These are phyloP conservation scores for Allium sativum DNA, from an alignment of 106 monocot genomes.

Conservation along the genomic window DNA sequence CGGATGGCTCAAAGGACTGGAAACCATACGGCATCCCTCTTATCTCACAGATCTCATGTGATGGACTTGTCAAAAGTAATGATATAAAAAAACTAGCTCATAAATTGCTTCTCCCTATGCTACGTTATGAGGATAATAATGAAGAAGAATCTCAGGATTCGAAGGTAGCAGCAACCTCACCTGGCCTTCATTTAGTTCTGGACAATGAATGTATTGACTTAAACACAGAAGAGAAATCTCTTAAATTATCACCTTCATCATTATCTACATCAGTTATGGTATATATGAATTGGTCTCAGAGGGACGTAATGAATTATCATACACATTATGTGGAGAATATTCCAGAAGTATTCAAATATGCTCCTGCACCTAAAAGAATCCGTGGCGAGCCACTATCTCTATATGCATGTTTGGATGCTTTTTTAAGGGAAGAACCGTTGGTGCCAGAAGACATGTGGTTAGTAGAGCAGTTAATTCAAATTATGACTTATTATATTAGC, in stretches of 20 bases:
- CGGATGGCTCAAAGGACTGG: conserved; percentile 37
- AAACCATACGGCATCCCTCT: conserved; percentile 69
- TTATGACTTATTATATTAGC: too few species aligned
- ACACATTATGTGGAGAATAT: conserved; percentile 55
- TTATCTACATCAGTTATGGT: conserved; percentile 22
- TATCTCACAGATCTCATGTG: conserved; percentile 34
- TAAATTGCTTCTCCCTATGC: conserved; percentile 57
- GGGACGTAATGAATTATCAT: conserved; percentile 52
- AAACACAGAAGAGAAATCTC: conserved; percentile 40
- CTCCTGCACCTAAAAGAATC: conserved; percentile 69
- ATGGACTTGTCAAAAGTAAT: conserved; percentile 30
- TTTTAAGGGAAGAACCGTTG: conserved; percentile 92
- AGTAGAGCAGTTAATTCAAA: conserved; percentile 14
- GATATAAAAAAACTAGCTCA: conserved; percentile 44
- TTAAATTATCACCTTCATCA: conserved; percentile 28
- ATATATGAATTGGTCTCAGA: conserved; percentile 71
- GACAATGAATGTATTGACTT: conserved; percentile 57
- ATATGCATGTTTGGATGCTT: conserved; percentile 95
- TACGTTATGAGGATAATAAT: conserved; percentile 23
- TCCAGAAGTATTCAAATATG: conserved; percentile 87
- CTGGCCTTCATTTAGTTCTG: conserved; percentile 47
- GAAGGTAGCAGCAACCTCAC: conserved; percentile 6
- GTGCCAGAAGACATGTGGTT: conserved; percentile 99
- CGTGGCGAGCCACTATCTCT: conserved; percentile 87
- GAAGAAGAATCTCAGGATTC: conserved; percentile 9